Evolutionary conservation across 31 red algal genomes (phyloP).

Genomic region (Bonnemaisonia californica): DNA sequence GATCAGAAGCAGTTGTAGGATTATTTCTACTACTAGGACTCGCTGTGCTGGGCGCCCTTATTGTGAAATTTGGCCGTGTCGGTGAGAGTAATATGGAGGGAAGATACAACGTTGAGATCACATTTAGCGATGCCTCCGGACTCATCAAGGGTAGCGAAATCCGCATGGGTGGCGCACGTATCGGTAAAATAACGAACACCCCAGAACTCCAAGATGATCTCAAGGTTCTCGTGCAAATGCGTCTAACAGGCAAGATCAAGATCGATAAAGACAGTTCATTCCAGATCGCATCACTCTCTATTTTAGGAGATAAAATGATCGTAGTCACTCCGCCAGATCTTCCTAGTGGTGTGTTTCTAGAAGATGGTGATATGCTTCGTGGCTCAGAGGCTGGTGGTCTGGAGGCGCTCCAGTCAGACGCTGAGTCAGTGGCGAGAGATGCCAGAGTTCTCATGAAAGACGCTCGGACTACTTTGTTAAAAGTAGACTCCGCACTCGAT

Average conservation of each 20-base stretch:
- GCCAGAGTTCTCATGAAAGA: slow-evolving; percentile 8
- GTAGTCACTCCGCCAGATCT: slow-evolving; percentile 18
- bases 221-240: not conserved
- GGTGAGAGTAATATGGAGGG: not conserved
- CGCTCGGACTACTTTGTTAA: not conserved
- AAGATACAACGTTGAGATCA: slow-evolving; percentile 2
- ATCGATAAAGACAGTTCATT: slow-evolving; percentile 1
- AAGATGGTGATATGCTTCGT: not conserved
- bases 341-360: not conserved
- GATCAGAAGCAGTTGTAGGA: slow-evolving; percentile 19
- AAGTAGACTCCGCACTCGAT: slow-evolving; percentile 9
- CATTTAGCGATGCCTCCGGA: slow-evolving; percentile 11
- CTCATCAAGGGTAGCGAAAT: slow-evolving; percentile 22
- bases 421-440: not conserved
- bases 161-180: slow-evolving; percentile 12
- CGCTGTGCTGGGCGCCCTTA: slow-evolving; percentile 11
- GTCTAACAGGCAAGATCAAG: slow-evolving; percentile 1
- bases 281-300: not conserved
- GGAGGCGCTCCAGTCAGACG: slow-evolving; percentile 20
- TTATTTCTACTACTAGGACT: slow-evolving; percentile 17
- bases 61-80: slow-evolving; percentile 4
- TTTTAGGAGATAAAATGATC: slow-evolving; percentile 26
- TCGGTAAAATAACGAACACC: slow-evolving; percentile 8
- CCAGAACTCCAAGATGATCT: slow-evolving; percentile 5
- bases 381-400: not conserved